These are phyloP conservation scores for Phytophthora sojae DNA, from an alignment of 352 stramenopile genomes.

Conservation along the genomic window DNA sequence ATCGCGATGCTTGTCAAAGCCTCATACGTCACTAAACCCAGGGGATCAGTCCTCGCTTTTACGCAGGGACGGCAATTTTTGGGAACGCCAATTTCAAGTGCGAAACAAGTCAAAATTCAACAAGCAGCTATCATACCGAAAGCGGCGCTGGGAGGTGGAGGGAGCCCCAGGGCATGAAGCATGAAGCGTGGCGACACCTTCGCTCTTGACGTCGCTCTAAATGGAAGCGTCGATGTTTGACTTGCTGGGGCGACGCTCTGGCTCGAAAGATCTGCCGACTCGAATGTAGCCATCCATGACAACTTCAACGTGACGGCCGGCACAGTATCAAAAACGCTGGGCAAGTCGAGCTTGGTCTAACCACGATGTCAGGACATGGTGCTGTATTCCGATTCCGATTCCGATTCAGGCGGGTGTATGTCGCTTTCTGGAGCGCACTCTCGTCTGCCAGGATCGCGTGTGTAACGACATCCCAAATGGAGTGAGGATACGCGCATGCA, in stretches of 20 bases:
- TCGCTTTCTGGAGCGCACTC: no score
- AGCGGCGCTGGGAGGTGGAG: neutral
- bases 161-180: neutral
- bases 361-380: no score
- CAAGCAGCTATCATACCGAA: neutral
- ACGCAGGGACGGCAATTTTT: neutral
- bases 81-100: neutral
- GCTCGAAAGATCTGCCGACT: neutral
- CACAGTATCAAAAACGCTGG: neutral
- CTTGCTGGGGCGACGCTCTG: neutral
- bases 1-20: neutral
- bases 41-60: neutral
- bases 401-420: no score
- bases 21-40: neutral
- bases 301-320: constrained; percentile 14
- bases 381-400: no score
- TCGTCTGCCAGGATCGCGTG: no score
- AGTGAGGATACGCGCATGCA: no score
- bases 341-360: no score
- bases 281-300: constrained; percentile 11
- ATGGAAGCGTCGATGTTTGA: neutral
- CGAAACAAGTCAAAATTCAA: constrained; percentile 10
- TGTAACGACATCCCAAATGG: no score
- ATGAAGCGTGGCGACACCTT: neutral
- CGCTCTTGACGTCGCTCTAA: neutral